Percentiles rank a stretch among this genome's conserved stretches.
These are phyloP conservation scores for Cruciata laevipes DNA, from an alignment of 257 asterid genomes.

Conservation along the genomic window DNA sequence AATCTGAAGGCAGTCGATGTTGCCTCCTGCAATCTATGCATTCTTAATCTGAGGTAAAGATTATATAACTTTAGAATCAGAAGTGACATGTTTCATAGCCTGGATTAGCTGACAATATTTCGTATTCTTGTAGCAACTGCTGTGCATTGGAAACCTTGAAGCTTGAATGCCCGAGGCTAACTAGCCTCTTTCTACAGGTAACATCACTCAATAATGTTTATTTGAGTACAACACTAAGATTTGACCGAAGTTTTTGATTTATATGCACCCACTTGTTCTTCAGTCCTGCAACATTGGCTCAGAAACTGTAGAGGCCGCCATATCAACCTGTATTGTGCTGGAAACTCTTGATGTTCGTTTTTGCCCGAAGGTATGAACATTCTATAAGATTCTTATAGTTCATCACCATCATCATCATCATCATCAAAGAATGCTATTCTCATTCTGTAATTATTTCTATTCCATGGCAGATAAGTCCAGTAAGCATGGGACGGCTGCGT, in stretches of 20 bases:
- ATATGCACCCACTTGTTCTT: background rate
- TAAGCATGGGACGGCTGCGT: slow-evolving; percentile 61
- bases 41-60: slow-evolving; percentile 86
- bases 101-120: slow-evolving; percentile 5
- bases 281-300: slow-evolving; percentile 84
- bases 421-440: background rate
- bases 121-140: slow-evolving; percentile 61
- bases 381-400: background rate
- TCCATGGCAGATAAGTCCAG: slow-evolving; percentile 52
- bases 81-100: background rate
- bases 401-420: background rate
- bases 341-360: slow-evolving; percentile 98
- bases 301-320: slow-evolving; percentile 75
- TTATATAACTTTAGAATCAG: slow-evolving; percentile 3
- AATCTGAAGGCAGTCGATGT: slow-evolving; percentile 88
- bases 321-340: slow-evolving; percentile 58
- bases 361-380: slow-evolving; percentile 64
- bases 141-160: slow-evolving; percentile 74
- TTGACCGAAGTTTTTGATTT: background rate
- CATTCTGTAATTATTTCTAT: background rate
- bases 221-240: background rate
- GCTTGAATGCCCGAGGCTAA: slow-evolving; percentile 83
- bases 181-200: slow-evolving; percentile 97
- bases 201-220: slow-evolving; percentile 7
- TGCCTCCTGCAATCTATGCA: slow-evolving; percentile 65